These are phyloP conservation scores for Peronosclerospora sorghi DNA, from an alignment of 352 stramenopile genomes.

Conservation along the genomic window DNA sequence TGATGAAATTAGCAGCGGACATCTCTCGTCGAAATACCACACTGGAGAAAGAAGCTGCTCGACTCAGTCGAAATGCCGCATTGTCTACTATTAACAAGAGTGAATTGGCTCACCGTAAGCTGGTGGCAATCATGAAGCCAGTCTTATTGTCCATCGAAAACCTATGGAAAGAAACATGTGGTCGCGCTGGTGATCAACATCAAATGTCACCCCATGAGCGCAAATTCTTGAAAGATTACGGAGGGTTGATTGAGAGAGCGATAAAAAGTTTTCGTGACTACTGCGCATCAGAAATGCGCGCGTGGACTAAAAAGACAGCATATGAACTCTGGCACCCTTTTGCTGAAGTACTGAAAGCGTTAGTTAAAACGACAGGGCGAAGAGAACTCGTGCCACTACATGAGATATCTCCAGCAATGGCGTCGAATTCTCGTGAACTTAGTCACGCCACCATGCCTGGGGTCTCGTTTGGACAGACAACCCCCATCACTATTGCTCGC, in stretches of 20 bases:
- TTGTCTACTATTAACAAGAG: constrained; percentile 51
- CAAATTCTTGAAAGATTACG: constrained; percentile 59
- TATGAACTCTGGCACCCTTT: constrained; percentile 57
- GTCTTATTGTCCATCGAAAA: constrained; percentile 55
- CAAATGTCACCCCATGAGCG: constrained; percentile 59
- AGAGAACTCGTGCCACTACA: constrained; percentile 43
- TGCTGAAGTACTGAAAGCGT: constrained; percentile 53
- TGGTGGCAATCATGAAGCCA: constrained; percentile 78
- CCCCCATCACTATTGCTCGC: constrained; percentile 28
- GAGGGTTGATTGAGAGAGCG: constrained; percentile 32
- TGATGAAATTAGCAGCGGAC: constrained; percentile 67
- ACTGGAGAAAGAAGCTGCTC: constrained; percentile 60
- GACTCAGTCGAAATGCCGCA: constrained; percentile 59
- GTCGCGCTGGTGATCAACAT: constrained; percentile 11
- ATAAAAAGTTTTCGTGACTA: constrained; percentile 33
- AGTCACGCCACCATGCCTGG: constrained; percentile 50
- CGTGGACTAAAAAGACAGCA: constrained; percentile 4
- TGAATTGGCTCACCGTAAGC: constrained; percentile 52
- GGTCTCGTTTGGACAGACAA: constrained; percentile 10
- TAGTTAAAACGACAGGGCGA: constrained; percentile 29
- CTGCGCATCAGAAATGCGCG: constrained; percentile 19
- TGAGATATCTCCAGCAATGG: constrained; percentile 66
- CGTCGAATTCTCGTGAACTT: constrained; percentile 27
- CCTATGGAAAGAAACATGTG: constrained; percentile 57
- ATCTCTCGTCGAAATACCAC: constrained; percentile 53